Evolutionary conservation across 2,329 filamentous ascomycete genomes (phyloP), one percentile per base, ranked within the genome.

Genomic region (Nigrograna mackinnonii): DNA sequence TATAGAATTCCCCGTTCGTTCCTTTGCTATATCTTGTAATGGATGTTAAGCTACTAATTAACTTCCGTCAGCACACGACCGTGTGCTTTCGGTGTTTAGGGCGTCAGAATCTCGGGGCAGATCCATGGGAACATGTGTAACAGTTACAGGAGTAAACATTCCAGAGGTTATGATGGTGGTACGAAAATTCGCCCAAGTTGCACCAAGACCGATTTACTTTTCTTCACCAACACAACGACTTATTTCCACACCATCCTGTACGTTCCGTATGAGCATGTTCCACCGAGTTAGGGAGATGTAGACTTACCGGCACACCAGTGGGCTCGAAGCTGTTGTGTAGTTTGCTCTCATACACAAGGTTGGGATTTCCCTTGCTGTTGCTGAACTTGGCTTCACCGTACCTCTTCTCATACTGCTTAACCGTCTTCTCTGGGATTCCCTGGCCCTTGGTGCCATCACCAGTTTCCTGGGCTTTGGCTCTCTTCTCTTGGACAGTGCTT

Each of bases 291-390:
- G n/a, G 9, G 24, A 30, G 6, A 16, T 16, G 20, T 26, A 71
- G 30, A 71, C 81, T 73, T 70, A 85, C 83, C 22, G 81, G 81
- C 20, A 79, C 77, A 4, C 84, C 85, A 6, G 82, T 84, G 1
- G 85, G 84, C 64, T 87, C 85, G 64, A 79, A 87, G 58, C 84
- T 86, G 47, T 86, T 69, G 17, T 82, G 63, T 40, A 87, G 64
- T 46, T 75, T 70, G 60, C 83, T 89, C 58, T 85, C 74, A 58
- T 90, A 89, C 11, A 84, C 68, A 49, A 89, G 58, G 46, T 79
- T 77, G 2, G 85, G 84, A 55, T 87, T 84, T 1, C 85, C 85
- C 33, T 61, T 64, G 39, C 59, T 63, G 34, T 64, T 63, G 22
- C 61, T 62, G 41, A 76, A 66, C 47, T 67, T 70, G 50, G 74